phyloP scores from a whole-genome alignment of 495 filamentous ascomycete genomes.

The Haplographium delicatum region DNA sequence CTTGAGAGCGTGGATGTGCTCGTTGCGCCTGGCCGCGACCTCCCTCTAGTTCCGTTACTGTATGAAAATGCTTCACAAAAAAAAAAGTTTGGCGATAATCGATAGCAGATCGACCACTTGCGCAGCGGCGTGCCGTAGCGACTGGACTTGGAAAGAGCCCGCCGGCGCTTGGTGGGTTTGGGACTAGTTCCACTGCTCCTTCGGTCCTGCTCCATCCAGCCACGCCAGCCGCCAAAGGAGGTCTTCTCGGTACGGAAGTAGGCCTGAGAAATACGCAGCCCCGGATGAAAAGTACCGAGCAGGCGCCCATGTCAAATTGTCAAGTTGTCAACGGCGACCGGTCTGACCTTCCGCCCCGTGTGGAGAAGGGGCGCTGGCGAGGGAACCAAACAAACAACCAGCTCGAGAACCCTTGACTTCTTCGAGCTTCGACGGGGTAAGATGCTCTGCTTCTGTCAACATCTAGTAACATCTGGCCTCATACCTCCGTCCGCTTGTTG shows the following conservation, averaged over 20 bases:
- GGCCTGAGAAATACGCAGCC: neutral
- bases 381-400: neutral
- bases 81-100: slow-evolving; percentile 21
- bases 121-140: neutral
- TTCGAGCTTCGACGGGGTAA: slow-evolving; percentile 7
- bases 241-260: neutral
- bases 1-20: slow-evolving; percentile 29
- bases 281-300: neutral
- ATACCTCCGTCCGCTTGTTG: slow-evolving; percentile 19
- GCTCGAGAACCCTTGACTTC: slow-evolving; percentile 14
- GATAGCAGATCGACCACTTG: slow-evolving; percentile 5
- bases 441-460: neutral
- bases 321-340: neutral
- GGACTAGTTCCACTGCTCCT: neutral
- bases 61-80: slow-evolving; percentile 13
- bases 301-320: neutral
- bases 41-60: too few relatives aligned
- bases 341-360: neutral
- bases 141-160: neutral
- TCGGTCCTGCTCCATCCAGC: neutral
- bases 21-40: slow-evolving; percentile 20
- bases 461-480: slow-evolving; percentile 18
- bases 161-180: neutral
- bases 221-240: too few relatives aligned
- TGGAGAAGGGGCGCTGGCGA: slow-evolving; percentile 3